These are phyloP conservation scores for Crucibulum laeve DNA, from an alignment of 768 basidiomycete genomes.

Conservation along the genomic window DNA sequence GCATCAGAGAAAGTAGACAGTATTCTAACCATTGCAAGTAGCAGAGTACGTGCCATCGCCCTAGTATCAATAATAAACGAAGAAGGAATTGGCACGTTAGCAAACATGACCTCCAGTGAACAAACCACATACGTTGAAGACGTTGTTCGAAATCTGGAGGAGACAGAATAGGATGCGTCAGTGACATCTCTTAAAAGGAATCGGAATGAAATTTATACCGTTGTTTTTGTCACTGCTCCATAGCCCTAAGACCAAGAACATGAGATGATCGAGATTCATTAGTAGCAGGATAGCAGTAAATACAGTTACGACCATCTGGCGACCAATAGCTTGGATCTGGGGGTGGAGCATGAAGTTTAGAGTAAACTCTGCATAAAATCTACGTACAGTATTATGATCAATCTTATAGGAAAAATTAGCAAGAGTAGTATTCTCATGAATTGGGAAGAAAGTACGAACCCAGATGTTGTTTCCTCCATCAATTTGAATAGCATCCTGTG, in stretches of 20 bases:
- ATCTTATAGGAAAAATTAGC: constrained; percentile 6
- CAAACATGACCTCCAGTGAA: no score
- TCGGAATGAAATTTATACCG: constrained; percentile 6
- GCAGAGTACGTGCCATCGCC: constrained; percentile 14
- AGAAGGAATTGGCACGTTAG: no score
- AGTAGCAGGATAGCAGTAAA: neutral
- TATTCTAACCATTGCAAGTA: constrained; percentile 13
- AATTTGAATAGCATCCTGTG: constrained; percentile 18
- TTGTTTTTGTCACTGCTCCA: constrained; percentile 16
- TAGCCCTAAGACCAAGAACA: constrained; percentile 8
- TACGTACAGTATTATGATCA: constrained; percentile 10
- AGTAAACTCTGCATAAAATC: neutral
- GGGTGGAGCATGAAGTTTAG: neutral
- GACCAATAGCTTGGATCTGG: constrained; percentile 17
- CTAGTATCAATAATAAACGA: no score
- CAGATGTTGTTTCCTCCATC: constrained; percentile 20
- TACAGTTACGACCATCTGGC: constrained; percentile 20
- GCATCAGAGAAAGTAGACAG: neutral
- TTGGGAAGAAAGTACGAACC: constrained; percentile 6
- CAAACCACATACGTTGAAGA: constrained; percentile 16
- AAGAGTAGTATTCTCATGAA: neutral
- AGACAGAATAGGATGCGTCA: neutral
- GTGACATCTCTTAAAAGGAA: neutral
- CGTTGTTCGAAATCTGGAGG: constrained; percentile 15
- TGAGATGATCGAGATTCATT: neutral